These are phyloP conservation scores for Cavenderia fasciculata DNA, from an alignment of 78 protist species.

Conservation along the genomic window DNA sequence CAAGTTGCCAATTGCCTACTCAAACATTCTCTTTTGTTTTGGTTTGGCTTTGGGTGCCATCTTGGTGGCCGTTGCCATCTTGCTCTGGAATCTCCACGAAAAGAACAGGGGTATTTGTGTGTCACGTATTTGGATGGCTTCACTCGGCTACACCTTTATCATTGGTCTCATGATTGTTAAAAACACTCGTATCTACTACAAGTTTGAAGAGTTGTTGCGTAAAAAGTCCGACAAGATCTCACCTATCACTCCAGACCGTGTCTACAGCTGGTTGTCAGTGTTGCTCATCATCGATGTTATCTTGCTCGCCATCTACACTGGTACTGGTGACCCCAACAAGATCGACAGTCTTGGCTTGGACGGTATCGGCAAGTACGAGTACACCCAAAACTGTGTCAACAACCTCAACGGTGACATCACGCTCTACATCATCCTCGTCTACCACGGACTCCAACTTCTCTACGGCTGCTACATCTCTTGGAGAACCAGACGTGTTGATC, in stretches of 20 bases:
- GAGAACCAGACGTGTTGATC: conserved; percentile 40
- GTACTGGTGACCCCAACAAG: conserved; percentile 9
- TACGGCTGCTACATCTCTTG: conserved; percentile 66
- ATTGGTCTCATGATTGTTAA: conserved; percentile 64
- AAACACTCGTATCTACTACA: conserved; percentile 31
- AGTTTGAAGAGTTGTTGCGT: conserved; percentile 16
- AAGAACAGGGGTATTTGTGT: conserved; percentile 11
- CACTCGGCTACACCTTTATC: conserved; percentile 46
- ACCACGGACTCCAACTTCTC: conserved; percentile 52
- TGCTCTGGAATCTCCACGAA: conserved; percentile 20
- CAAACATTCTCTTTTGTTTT: conserved; percentile 38
- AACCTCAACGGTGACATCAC: conserved; percentile 33
- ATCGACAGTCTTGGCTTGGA: conserved; percentile 40
- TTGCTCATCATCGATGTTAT: conserved; percentile 4
- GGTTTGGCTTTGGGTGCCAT: conserved; percentile 23
- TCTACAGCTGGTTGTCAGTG: conserved; percentile 4
- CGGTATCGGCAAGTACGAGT: conserved; percentile 64
- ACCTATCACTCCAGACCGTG: conserved; percentile 16
- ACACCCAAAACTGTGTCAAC: conserved; percentile 66
- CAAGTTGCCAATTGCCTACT: conserved; percentile 18
- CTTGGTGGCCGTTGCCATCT: conserved; percentile 15
- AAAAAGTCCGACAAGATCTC: conserved; percentile 8
- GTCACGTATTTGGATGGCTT: conserved; percentile 51
- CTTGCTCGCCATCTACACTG: conserved; percentile 27
- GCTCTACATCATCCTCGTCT: conserved; percentile 28